A percentile compares a stretch with the other conserved stretches of the same genome.
phyloP scores from a whole-genome alignment of 352 stramenopile genomes.

The Phytophthora citricola region DNA sequence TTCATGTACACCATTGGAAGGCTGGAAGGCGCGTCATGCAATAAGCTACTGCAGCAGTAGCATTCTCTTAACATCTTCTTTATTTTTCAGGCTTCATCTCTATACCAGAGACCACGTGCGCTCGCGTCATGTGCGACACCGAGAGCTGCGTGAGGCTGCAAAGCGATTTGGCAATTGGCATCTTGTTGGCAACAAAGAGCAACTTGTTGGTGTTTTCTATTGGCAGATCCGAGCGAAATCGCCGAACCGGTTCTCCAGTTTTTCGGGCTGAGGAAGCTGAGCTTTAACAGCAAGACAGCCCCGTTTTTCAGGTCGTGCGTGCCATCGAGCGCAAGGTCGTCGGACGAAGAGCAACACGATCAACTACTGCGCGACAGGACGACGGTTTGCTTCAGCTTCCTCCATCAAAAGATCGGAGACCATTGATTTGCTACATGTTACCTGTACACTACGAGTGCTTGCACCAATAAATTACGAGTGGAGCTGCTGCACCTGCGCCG shows the following conservation, averaged over 20 bases:
- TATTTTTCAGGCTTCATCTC: slow-evolving; percentile 2
- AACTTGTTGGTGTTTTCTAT: slow-evolving; percentile 3
- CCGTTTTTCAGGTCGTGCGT: slow-evolving; percentile 10
- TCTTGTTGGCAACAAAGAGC: not conserved
- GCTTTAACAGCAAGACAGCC: slow-evolving; percentile 1
- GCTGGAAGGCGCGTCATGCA: slow-evolving; percentile 1
- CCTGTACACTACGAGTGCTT: slow-evolving; percentile 3
- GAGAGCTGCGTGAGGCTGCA: slow-evolving; percentile 4
- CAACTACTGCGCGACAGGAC: slow-evolving; percentile 19
- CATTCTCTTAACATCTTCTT: slow-evolving; percentile 5
- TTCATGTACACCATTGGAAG: not conserved
- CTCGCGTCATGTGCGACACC: slow-evolving; percentile 4
- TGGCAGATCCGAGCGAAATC: slow-evolving; percentile 10
- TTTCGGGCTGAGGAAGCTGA: slow-evolving; percentile 23
- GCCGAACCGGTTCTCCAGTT: not conserved
- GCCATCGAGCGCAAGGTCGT: slow-evolving; percentile 20
- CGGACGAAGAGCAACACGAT: slow-evolving; percentile 19
- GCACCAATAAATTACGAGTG: slow-evolving; percentile 36
- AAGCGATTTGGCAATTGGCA: slow-evolving; percentile 2
- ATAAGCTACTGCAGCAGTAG: not conserved
- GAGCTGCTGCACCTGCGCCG: slow-evolving; percentile 39
- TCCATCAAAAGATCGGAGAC: slow-evolving; percentile 1
- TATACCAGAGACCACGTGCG: slow-evolving; percentile 1
- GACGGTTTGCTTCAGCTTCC: not conserved
- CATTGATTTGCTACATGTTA: slow-evolving; percentile 11